Base-by-base conservation (phyloP, 2,329 filamentous ascomycete genomes). In the Ramichloridium luteum region DNA sequence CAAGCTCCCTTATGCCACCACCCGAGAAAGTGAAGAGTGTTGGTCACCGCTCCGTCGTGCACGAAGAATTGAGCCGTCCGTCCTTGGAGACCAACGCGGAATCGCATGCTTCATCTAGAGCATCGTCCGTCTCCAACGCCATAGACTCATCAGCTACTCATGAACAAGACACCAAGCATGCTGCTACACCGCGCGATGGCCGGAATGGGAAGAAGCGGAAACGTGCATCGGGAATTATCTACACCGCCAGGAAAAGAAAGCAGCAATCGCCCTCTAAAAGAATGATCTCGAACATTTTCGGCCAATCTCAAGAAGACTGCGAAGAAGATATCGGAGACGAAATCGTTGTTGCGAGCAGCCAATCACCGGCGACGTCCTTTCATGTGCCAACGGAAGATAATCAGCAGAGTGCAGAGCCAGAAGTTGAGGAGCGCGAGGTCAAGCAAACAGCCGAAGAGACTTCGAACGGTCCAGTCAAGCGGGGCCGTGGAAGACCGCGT, bases 321-420 rank as follows among this genome's bases (percentile, higher is more conserved):
- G 45, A 52, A 1, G 46, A 54, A 4, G 50, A 47, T 4, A 50
- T 59, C 13, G 49, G 49, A 13, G 59, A 60, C 25, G 58, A 56
- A 33, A 62, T 63, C 29, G 47, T 59, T 11, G 55, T 62, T 13
- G 53, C 51, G 12, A 47, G 43, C 27, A 47, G 44, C 23, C 40
- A 44, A 27, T 23, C 20, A 23, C 20, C 20, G 8, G 20, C 8
- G n/a, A n/a, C n/a, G 20, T 23, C 20, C 20, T 30, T 6, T 41
- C 43, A 8, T 29, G 37, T 13, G 15, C 12, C 8, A 28, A 27
- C 16, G 16, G 10, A 23, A n/a, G 20, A 23, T 9, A 28, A 25
- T n/a, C 20, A 26, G 27, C 28, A 15, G 13, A 29, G 8, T n/a
- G 8, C 8, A 23, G 20, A 23, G n/a, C 8, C 8, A 8, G 8